Conservation (phyloP, 306 rosid genomes). For the Alnus rubra region DNA sequence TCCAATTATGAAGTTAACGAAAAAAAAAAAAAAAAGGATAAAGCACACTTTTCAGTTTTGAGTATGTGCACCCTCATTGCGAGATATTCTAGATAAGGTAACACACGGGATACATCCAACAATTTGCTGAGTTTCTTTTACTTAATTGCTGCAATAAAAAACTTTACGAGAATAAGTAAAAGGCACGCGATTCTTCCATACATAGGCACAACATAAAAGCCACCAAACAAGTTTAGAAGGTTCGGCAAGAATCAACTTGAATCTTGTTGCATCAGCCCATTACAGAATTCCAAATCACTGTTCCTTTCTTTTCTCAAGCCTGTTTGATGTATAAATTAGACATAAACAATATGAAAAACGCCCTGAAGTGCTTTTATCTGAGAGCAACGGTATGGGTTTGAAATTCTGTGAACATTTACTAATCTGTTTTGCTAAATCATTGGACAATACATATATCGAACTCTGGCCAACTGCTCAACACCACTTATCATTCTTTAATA, state of each 20-base stretch:
- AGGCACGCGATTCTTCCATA: not conserved
- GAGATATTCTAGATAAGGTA: not conserved
- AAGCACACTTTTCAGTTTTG: not conserved
- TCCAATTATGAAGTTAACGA: not conserved
- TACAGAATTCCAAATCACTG: not conserved
- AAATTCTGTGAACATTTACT: slow-evolving; percentile 32
- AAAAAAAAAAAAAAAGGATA: not conserved
- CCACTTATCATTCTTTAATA: slow-evolving; percentile 30
- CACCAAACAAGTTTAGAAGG: not conserved
- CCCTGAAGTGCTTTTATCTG: not conserved
- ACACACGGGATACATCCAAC: not conserved
- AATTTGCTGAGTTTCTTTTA: not conserved
- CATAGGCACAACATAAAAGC: not conserved
- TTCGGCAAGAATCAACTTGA: not conserved
- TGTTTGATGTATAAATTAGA: not conserved
- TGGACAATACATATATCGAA: slow-evolving; percentile 35
- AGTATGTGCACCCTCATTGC: not conserved
- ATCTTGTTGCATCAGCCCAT: not conserved
- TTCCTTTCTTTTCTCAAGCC: not conserved
- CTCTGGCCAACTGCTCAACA: slow-evolving; percentile 33
- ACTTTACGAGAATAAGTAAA: not conserved
- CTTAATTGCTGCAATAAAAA: not conserved
- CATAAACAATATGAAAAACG: not conserved
- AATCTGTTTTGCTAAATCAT: slow-evolving; percentile 36
- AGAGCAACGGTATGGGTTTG: slow-evolving; percentile 29